Percentiles rank a stretch among this genome's conserved stretches.
These are phyloP conservation scores for Pleurotus tuber-regium DNA, from an alignment of 768 basidiomycete species.

Conservation along the genomic window DNA sequence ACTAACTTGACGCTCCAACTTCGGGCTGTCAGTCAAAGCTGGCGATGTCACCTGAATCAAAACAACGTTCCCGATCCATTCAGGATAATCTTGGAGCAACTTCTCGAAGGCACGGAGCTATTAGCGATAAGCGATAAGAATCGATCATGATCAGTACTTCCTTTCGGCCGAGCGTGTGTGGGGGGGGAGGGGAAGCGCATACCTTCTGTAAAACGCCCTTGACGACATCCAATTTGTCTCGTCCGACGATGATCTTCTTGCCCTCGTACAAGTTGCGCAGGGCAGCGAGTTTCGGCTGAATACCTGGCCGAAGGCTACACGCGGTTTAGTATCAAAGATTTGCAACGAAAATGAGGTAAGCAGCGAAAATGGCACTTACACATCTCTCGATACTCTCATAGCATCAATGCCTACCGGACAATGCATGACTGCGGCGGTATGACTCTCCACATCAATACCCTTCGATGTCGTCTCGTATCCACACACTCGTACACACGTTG, in stretches of 20 bases:
- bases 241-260: slow-evolving; percentile 97
- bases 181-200: slow-evolving; percentile 1
- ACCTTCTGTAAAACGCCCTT: slow-evolving; percentile 98
- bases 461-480: slow-evolving; percentile 81
- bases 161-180: too few species aligned
- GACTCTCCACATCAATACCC: slow-evolving; percentile 84
- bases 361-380: slow-evolving; percentile 39
- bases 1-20: slow-evolving; percentile 89
- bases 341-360: too few species aligned
- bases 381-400: slow-evolving; percentile 80
- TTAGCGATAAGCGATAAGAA: background rate
- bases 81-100: slow-evolving; percentile 87
- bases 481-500: slow-evolving; percentile 93
- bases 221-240: slow-evolving; percentile 98
- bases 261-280: slow-evolving; percentile 84
- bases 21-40: slow-evolving; percentile 86
- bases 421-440: slow-evolving; percentile 77
- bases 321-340: background rate
- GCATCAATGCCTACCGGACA: slow-evolving; percentile 97
- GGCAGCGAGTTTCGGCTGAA: slow-evolving; percentile 87
- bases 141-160: too few species aligned
- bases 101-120: slow-evolving; percentile 95
- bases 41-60: slow-evolving; percentile 94
- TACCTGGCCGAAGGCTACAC: slow-evolving; percentile 66
- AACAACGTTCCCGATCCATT: slow-evolving; percentile 91